Evolutionary conservation across 2,329 filamentous ascomycete species (phyloP), one percentile per base, ranked within the genome.

Genomic region (Xenoacremonium recifei): DNA sequence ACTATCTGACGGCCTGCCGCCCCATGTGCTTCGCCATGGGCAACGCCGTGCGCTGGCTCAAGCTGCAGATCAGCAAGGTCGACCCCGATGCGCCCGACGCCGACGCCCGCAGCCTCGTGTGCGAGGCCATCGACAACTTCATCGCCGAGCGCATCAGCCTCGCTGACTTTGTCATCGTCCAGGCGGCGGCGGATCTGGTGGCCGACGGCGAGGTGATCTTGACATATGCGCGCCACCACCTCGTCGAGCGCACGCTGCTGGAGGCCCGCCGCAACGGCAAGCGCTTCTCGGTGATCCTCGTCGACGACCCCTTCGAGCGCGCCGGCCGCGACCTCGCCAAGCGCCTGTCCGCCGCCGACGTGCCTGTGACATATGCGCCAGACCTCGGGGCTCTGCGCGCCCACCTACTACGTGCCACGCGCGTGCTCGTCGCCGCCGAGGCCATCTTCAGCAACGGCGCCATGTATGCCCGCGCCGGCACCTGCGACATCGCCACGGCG

Each of bases 21-120:
- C 91, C 93, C 23, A 87, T 99, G 69, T 95, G 89, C 53, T 93
- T 96, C 67, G 89, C 89, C 48, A 96, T 97, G 84, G 93, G 93
- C 47, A 99, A 97, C 64, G 90, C 90, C 25, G 95, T 99, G 61
- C 82, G 93, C 40, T 92, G 90, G 76, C 77, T 99, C 37, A 99
- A 99, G 72, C 81, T 96, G 35, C 82, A 89, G 58, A 92, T 99
- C 61, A 87, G 89, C 57, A 89, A 89, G 55, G 84, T 96, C 44
- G 90, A 96, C 57, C 89, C 92, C 30, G 87, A 91, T 54, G 80
- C 85, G 2, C 82, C 88, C 21, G 92, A 99, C 62, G 71, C 80
- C 16, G 82, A 88, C 35, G 91, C 91, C 19, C 96, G 96, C 69
- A 77, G 83, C 42, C 73, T 82, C 19, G 78, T 99, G 11, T 82